These are phyloP conservation scores for Glycine tomentella DNA, from an alignment of 306 rosid species.

Conservation along the genomic window DNA sequence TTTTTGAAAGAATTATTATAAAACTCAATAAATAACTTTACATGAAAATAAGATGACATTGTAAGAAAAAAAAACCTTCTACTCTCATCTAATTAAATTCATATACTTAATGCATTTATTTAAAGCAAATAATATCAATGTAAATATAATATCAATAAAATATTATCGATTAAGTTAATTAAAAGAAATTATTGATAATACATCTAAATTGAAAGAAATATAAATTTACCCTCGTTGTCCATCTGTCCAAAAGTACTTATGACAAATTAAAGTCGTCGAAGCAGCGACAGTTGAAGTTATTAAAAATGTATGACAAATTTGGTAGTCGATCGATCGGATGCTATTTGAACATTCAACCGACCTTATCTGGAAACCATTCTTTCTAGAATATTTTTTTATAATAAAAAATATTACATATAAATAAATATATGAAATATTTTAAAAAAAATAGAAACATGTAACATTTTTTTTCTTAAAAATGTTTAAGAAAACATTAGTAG, in stretches of 20 bases:
- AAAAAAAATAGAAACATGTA: no score
- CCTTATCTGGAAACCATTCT: conserved; percentile 34
- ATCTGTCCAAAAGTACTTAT: conserved; percentile 36
- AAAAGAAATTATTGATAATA: neutral
- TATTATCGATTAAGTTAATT: no score
- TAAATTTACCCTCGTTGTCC: neutral
- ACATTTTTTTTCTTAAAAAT: no score
- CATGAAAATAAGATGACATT: neutral
- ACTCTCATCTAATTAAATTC: neutral
- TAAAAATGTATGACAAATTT: conserved; percentile 28
- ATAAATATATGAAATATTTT: no score
- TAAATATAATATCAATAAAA: no score
- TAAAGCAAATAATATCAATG: no score
- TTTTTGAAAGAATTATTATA: neutral
- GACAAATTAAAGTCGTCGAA: conserved; percentile 42
- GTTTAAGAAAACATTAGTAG: no score
- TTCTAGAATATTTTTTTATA: neutral
- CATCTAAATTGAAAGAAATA: neutral
- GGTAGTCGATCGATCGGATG: conserved; percentile 9
- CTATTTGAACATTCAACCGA: conserved; percentile 26
- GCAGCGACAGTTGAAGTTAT: conserved; percentile 66
- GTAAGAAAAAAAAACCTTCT: no score
- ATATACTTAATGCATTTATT: neutral
- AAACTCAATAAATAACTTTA: neutral
- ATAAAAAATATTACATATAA: no score